Evolutionary conservation across 257 asterid genomes (phyloP).

Genomic region (Apocynum venetum): DNA sequence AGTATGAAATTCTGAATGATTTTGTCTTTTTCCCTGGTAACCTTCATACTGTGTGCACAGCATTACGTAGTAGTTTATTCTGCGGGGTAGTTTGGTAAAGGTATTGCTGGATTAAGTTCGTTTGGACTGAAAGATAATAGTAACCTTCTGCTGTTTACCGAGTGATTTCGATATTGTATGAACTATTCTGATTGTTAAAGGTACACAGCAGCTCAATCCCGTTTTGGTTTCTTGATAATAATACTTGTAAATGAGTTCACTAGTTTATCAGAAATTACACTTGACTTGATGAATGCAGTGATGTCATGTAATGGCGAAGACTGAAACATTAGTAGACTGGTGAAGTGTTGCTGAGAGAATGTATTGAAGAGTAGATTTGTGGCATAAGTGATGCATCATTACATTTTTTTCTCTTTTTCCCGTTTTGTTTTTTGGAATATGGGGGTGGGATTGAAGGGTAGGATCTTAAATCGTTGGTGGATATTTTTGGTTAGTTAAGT

Average conservation of each 20-base stretch:
- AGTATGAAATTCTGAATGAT: neutral
- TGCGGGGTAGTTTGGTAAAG: neutral
- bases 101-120: neutral
- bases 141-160: neutral
- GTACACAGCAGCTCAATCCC: neutral
- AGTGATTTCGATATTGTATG: neutral
- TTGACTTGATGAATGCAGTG: neutral
- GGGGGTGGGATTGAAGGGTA: neutral
- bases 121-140: neutral
- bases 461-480: neutral
- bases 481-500: neutral
- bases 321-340: no score
- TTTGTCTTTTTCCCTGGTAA: no score
- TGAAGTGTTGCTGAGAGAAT: neutral
- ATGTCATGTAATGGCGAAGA: neutral
- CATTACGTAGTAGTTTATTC: neutral
- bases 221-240: neutral
- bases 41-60: neutral
- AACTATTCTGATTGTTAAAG: neutral
- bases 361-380: neutral
- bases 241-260: neutral
- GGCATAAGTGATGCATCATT: neutral
- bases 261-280: neutral
- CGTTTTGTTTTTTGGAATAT: no score
- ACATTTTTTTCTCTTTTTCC: neutral